Conservation (phyloP, 768 basidiomycete genomes). For the Auricularia cornea region DNA sequence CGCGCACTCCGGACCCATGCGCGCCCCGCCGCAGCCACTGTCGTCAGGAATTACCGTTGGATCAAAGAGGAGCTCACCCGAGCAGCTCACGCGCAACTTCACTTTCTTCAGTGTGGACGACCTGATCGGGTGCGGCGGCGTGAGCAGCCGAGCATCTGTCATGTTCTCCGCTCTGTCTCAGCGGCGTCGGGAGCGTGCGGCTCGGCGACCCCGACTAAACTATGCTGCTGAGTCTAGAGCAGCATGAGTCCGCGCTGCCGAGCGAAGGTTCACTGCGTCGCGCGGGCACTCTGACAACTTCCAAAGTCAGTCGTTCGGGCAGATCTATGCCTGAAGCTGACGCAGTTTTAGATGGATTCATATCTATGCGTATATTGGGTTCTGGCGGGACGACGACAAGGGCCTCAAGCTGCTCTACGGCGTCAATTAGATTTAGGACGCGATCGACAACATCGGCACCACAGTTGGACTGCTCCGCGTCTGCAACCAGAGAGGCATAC, state of each 20-base stretch:
- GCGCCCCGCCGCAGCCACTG: neutral
- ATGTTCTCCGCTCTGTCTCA: constrained; percentile 68
- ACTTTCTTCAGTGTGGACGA: constrained; percentile 88
- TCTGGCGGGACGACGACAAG: too few species aligned
- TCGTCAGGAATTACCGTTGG: constrained; percentile 7
- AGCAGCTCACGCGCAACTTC: constrained; percentile 90
- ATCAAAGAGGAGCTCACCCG: constrained; percentile 78
- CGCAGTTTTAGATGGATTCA: too few species aligned
- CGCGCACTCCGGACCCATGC: too few species aligned
- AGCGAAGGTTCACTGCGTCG: constrained; percentile 73
- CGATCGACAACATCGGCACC: too few species aligned
- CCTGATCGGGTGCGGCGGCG: constrained; percentile 91
- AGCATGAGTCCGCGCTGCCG: constrained; percentile 85
- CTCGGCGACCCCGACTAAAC: constrained; percentile 96
- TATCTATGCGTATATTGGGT: too few species aligned
- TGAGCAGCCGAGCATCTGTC: constrained; percentile 91
- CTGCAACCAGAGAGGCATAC: too few species aligned
- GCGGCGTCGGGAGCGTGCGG: constrained; percentile 67
- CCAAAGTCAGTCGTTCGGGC: too few species aligned
- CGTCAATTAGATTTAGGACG: too few species aligned
- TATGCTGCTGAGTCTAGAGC: constrained; percentile 87
- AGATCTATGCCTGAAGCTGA: too few species aligned
- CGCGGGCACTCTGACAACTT: constrained; percentile 58
- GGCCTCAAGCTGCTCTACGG: too few species aligned
- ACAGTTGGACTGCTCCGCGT: too few species aligned